Evolutionary conservation across 495 filamentous ascomycete species (phyloP).

Genomic region (Podospora tetraspora): DNA sequence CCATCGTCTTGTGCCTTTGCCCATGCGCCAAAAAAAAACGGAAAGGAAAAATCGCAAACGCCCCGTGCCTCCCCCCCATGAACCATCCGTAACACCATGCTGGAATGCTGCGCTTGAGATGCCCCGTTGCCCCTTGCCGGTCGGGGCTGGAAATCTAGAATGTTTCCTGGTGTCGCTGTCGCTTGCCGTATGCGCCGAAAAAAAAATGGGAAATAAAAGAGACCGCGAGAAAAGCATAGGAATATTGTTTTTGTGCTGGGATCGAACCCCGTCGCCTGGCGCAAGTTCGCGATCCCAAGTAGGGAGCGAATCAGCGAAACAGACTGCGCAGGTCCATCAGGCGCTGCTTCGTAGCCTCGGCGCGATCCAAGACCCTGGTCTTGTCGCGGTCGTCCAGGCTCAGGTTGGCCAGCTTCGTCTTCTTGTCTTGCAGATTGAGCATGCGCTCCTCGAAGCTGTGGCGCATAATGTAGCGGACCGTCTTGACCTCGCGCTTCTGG

Average conservation of each 20-base stretch:
- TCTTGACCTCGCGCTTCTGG: constrained; percentile 77
- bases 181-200: background rate
- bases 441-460: constrained; percentile 93
- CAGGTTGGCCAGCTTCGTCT: constrained; percentile 79
- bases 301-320: constrained; percentile 55
- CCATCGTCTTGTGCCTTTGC: background rate
- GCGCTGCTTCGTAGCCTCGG: constrained; percentile 67
- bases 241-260: background rate
- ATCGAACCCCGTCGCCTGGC: background rate
- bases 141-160: background rate
- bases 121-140: background rate
- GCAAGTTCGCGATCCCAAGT: background rate
- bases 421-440: constrained; percentile 80
- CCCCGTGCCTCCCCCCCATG: background rate
- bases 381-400: constrained; percentile 61
- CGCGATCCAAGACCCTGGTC: constrained; percentile 57
- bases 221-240: background rate
- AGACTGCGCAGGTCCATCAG: constrained; percentile 76
- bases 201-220: background rate
- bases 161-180: background rate
- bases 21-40: background rate
- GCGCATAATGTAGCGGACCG: constrained; percentile 80
- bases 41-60: background rate
- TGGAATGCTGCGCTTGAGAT: background rate
- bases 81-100: background rate